Conservation (phyloP, 2,329 filamentous ascomycete species). For the Colletotrichum lentis region DNA sequence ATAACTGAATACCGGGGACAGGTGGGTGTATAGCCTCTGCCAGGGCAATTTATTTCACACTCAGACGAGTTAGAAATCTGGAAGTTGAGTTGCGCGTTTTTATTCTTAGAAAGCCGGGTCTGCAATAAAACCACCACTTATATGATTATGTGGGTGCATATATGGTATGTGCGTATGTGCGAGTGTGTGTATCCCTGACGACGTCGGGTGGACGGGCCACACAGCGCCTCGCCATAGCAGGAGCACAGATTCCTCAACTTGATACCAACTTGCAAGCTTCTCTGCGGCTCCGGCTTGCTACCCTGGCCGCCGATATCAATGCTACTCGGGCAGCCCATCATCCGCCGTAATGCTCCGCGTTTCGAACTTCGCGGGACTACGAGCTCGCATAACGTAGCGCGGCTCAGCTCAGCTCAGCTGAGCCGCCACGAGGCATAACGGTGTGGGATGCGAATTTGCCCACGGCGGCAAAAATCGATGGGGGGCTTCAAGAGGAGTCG, state of each 20-base stretch:
- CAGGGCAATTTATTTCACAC: slow-evolving; percentile 32
- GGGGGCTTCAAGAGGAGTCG: slow-evolving; percentile 16
- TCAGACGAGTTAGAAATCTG: slow-evolving; percentile 20
- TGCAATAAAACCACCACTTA: slow-evolving; percentile 3
- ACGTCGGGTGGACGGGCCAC: slow-evolving; percentile 30
- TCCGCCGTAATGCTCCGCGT: slow-evolving; percentile 23
- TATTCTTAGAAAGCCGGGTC: slow-evolving; percentile 32
- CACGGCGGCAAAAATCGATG: slow-evolving; percentile 19
- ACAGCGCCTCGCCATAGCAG: slow-evolving; percentile 29
- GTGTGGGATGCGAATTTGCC: slow-evolving; percentile 32
- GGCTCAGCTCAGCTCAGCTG: not conserved
- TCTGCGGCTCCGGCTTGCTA: slow-evolving; percentile 34
- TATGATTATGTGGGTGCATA: too few relatives aligned
- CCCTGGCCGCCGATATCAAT: slow-evolving; percentile 30
- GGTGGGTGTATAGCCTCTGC: slow-evolving; percentile 34
- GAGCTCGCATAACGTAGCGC: too few relatives aligned
- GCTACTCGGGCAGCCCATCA: slow-evolving; percentile 27
- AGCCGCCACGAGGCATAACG: slow-evolving; percentile 30
- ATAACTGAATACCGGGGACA: slow-evolving; percentile 17
- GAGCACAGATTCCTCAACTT: slow-evolving; percentile 23
- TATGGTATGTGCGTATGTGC: too few relatives aligned
- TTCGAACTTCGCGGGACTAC: slow-evolving; percentile 14
- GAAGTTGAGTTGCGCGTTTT: slow-evolving; percentile 21
- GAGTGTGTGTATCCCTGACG: slow-evolving; percentile 20
- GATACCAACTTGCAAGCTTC: slow-evolving; percentile 21